Conservation (phyloP, 2,329 filamentous ascomycete genomes). For the Colletotrichum incanum region DNA sequence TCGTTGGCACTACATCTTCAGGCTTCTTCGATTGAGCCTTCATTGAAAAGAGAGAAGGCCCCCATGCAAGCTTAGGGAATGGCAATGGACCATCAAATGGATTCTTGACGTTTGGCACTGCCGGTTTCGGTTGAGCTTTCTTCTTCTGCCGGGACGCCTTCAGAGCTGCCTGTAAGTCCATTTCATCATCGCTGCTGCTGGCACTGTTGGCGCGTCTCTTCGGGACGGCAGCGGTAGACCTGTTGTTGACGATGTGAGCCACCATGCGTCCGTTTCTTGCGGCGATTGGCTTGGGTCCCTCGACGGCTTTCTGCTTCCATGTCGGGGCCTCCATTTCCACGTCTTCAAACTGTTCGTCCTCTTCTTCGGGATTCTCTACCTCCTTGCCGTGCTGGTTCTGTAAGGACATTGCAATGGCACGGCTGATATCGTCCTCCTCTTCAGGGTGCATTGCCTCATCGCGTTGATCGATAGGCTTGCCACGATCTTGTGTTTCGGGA, state of each 20-base stretch:
- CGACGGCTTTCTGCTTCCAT: slow-evolving; percentile 71
- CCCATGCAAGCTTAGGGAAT: slow-evolving; percentile 88
- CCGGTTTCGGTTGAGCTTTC: slow-evolving; percentile 57
- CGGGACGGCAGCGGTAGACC: slow-evolving; percentile 74
- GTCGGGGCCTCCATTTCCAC: slow-evolving; percentile 61
- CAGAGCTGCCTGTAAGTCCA: slow-evolving; percentile 84
- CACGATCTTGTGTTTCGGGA: slow-evolving; percentile 39
- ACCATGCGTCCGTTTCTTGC: slow-evolving; percentile 73
- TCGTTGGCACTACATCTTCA: background rate
- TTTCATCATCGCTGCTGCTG: slow-evolving; percentile 79
- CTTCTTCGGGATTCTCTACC: slow-evolving; percentile 56
- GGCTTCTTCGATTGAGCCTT: slow-evolving; percentile 48
- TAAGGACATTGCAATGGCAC: slow-evolving; percentile 89
- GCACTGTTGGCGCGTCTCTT: slow-evolving; percentile 64
- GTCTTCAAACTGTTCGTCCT: slow-evolving; percentile 66
- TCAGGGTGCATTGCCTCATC: slow-evolving; percentile 58
- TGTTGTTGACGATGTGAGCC: slow-evolving; percentile 81
- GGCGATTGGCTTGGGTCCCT: slow-evolving; percentile 66
- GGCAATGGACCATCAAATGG: slow-evolving; percentile 86
- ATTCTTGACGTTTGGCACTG: slow-evolving; percentile 70
- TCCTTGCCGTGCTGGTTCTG: slow-evolving; percentile 70
- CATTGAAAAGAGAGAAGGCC: slow-evolving; percentile 71
- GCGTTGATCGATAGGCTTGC: slow-evolving; percentile 48
- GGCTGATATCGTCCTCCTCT: slow-evolving; percentile 76
- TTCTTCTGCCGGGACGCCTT: slow-evolving; percentile 78